Percentiles rank a stretch among this genome's conserved stretches.
Conservation (phyloP, 768 basidiomycete species). For the Suillus tomentosus region DNA sequence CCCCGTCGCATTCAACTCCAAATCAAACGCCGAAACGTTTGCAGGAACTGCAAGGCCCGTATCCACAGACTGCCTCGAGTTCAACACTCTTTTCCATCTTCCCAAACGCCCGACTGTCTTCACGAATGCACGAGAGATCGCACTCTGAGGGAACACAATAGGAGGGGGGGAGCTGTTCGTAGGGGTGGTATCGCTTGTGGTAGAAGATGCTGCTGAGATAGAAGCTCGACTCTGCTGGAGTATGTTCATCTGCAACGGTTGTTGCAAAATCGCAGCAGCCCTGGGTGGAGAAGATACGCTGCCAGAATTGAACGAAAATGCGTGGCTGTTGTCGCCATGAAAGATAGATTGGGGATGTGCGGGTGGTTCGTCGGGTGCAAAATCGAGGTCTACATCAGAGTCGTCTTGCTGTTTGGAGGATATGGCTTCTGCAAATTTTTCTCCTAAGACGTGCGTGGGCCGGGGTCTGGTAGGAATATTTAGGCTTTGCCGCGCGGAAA, state of each 20-base stretch:
- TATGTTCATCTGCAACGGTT: slow-evolving; percentile 56
- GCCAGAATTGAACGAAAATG: slow-evolving; percentile 38
- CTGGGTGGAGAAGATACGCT: slow-evolving; percentile 36
- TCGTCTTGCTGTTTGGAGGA: slow-evolving; percentile 50
- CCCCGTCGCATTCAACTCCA: slow-evolving; percentile 60
- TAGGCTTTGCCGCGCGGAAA: slow-evolving; percentile 33
- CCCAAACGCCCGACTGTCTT: slow-evolving; percentile 84
- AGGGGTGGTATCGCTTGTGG: slow-evolving; percentile 9
- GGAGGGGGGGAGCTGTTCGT: slow-evolving; percentile 28
- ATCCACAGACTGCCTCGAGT: slow-evolving; percentile 42
- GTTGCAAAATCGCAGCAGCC: slow-evolving; percentile 63
- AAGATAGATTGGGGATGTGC: slow-evolving; percentile 35
- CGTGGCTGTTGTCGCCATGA: slow-evolving; percentile 47
- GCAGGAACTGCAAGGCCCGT: slow-evolving; percentile 38
- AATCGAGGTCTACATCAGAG: slow-evolving; percentile 79
- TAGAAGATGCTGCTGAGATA: slow-evolving; percentile 25
- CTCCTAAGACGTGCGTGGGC: slow-evolving; percentile 54
- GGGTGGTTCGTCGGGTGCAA: slow-evolving; percentile 51
- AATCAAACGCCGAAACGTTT: slow-evolving; percentile 71
- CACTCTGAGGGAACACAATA: slow-evolving; percentile 52
- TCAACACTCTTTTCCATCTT: slow-evolving; percentile 78
- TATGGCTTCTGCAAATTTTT: slow-evolving; percentile 64
- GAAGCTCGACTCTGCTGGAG: slow-evolving; percentile 46
- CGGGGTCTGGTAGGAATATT: slow-evolving; percentile 30
- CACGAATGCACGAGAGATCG: slow-evolving; percentile 74